These are phyloP conservation scores for Chaetomiaceae sp. DNA, from an alignment of 2,329 filamentous ascomycete species.

Conservation along the genomic window DNA sequence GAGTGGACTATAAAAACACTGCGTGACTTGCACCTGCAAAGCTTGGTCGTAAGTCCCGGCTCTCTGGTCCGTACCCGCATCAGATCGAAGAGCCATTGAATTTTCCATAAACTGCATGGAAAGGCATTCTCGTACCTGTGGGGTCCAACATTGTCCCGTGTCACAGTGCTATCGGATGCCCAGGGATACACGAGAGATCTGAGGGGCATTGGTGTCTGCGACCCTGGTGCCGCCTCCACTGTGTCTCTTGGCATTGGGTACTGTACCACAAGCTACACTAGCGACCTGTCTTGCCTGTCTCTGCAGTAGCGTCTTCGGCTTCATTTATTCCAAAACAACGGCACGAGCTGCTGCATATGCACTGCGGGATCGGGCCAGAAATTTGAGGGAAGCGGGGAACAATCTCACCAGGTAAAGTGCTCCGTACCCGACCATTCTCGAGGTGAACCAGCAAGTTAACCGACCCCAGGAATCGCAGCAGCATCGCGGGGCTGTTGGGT, in stretches of 20 bases:
- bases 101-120: background rate
- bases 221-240: background rate
- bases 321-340: background rate
- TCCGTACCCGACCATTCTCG: too few relatives aligned
- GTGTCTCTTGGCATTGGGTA: conserved; percentile 7
- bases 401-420: background rate
- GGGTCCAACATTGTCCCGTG: background rate
- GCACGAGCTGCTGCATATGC: background rate
- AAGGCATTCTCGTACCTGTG: background rate
- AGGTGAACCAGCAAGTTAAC: too few relatives aligned
- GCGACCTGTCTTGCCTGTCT: background rate
- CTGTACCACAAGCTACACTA: conserved; percentile 3
- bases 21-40: background rate
- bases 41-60: too few relatives aligned
- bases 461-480: too few relatives aligned
- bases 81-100: background rate
- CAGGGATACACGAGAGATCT: background rate
- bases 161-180: background rate
- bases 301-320: background rate
- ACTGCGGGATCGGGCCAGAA: background rate
- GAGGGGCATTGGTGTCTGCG: background rate
- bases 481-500: too few relatives aligned
- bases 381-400: background rate
- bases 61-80: background rate
- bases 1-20: background rate